These are phyloP conservation scores for Solanum tarapatanum DNA, from an alignment of 257 asterid genomes.

Conservation along the genomic window DNA sequence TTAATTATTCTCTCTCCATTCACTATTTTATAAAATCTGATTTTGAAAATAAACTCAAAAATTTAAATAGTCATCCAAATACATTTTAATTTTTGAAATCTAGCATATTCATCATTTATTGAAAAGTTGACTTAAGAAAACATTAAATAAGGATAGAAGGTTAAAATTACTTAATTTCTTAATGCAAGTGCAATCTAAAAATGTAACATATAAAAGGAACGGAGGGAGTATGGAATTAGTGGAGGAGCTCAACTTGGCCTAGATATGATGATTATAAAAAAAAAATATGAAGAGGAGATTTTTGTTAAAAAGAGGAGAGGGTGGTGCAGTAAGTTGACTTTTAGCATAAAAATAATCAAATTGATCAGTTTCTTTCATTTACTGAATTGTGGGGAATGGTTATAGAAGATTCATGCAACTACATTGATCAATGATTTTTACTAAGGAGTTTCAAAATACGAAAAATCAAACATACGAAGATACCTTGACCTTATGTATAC, in stretches of 20 bases:
- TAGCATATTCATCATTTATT: too few species aligned
- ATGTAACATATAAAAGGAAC: too few species aligned
- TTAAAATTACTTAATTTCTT: too few species aligned
- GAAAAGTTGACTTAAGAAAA: too few species aligned
- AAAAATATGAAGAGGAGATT: background rate
- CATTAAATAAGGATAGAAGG: fast-evolving
- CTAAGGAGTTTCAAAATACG: background rate
- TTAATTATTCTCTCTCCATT: too few species aligned
- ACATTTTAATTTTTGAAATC: too few species aligned
- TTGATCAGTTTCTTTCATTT: background rate
- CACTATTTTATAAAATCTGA: too few species aligned
- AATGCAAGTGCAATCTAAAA: too few species aligned
- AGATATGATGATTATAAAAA: background rate
- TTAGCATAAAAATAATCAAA: background rate
- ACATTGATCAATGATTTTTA: background rate
- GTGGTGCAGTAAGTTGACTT: background rate
- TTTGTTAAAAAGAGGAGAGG: background rate
- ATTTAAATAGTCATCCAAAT: too few species aligned
- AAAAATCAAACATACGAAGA: background rate
- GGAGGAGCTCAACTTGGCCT: background rate
- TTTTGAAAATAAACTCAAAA: too few species aligned
- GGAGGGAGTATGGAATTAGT: too few species aligned
- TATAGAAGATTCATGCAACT: background rate
- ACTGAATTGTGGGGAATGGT: background rate
- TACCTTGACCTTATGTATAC: background rate